Percentiles rank a stretch among this genome's conserved stretches.
These are phyloP conservation scores for Glarea lozoyensis DNA, from an alignment of 495 filamentous ascomycete species.

Conservation along the genomic window DNA sequence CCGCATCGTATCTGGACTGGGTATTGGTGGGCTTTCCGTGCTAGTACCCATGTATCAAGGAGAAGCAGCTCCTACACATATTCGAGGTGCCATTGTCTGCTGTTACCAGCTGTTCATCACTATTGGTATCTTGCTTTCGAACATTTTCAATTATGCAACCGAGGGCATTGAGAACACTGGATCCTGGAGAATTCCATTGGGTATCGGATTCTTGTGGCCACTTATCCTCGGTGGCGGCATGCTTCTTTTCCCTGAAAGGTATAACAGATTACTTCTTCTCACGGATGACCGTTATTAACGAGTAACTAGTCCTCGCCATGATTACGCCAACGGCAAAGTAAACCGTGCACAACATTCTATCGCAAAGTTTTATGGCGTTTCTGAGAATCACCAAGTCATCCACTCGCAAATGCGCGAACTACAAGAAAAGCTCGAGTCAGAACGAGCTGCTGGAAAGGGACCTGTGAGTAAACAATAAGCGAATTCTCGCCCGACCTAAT, in stretches of 20 bases:
- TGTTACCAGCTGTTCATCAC: slow-evolving; percentile 84
- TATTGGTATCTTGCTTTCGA: slow-evolving; percentile 71
- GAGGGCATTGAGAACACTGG: slow-evolving; percentile 50
- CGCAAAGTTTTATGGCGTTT: slow-evolving; percentile 55
- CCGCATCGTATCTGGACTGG: slow-evolving; percentile 71
- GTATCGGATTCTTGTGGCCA: slow-evolving; percentile 74
- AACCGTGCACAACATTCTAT: slow-evolving; percentile 62
- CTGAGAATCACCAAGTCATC: slow-evolving; percentile 51
- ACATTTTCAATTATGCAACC: slow-evolving; percentile 68
- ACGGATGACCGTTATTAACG: no score
- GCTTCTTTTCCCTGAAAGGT: slow-evolving; percentile 75
- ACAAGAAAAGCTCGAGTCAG: slow-evolving; percentile 69
- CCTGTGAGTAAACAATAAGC: no score
- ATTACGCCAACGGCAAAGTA: slow-evolving; percentile 60
- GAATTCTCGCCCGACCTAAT: no score
- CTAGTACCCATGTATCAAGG: slow-evolving; percentile 78
- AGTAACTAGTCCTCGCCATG: slow-evolving; percentile 69
- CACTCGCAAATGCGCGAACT: slow-evolving; percentile 66
- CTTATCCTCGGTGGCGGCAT: slow-evolving; percentile 66
- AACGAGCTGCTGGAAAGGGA: slow-evolving; percentile 45
- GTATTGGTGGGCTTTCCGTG: slow-evolving; percentile 69
- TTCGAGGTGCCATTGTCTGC: slow-evolving; percentile 77
- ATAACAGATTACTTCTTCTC: no score
- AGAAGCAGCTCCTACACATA: slow-evolving; percentile 77
- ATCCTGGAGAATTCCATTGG: slow-evolving; percentile 76